Percentiles rank a stretch among this genome's conserved stretches.
Conservation (phyloP, 2,329 filamentous ascomycete species). For the Leptographium flavum region DNA sequence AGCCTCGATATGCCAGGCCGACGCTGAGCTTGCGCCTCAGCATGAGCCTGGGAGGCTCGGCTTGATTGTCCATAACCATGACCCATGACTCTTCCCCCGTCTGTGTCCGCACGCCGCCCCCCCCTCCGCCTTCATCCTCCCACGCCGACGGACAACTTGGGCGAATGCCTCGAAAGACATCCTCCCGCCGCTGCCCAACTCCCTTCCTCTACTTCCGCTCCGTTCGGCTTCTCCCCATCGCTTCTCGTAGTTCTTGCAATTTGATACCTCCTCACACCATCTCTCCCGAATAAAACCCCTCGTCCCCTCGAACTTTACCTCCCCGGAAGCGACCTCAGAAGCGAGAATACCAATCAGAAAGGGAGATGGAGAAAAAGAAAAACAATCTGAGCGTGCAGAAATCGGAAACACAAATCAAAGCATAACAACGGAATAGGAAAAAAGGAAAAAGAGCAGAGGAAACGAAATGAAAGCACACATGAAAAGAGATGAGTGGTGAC, state of each 20-base stretch:
- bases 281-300: constrained; percentile 10
- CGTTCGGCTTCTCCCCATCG: not conserved
- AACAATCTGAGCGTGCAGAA: not conserved
- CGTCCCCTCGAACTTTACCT: constrained; percentile 21
- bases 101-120: too few species aligned
- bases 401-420: not conserved
- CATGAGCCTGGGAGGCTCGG: not conserved
- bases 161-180: too few species aligned
- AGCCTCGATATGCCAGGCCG: not conserved
- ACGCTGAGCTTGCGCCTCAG: not conserved
- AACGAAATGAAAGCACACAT: constrained; percentile 11
- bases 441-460: not conserved
- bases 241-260: constrained; percentile 5
- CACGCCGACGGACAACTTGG: too few species aligned
- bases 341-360: constrained; percentile 19
- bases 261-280: constrained; percentile 8
- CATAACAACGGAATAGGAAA: not conserved
- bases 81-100: too few species aligned
- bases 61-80: not conserved
- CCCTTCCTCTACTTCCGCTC: not conserved
- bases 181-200: not conserved
- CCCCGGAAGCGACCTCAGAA: constrained; percentile 21
- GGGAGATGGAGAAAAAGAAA: constrained; percentile 14
- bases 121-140: too few species aligned
- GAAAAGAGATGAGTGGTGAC: constrained; percentile 10